A percentile compares a stretch with the other conserved stretches of the same genome.
These are phyloP conservation scores for Durio zibethinus DNA, from an alignment of 345 rosid species.

Conservation along the genomic window DNA sequence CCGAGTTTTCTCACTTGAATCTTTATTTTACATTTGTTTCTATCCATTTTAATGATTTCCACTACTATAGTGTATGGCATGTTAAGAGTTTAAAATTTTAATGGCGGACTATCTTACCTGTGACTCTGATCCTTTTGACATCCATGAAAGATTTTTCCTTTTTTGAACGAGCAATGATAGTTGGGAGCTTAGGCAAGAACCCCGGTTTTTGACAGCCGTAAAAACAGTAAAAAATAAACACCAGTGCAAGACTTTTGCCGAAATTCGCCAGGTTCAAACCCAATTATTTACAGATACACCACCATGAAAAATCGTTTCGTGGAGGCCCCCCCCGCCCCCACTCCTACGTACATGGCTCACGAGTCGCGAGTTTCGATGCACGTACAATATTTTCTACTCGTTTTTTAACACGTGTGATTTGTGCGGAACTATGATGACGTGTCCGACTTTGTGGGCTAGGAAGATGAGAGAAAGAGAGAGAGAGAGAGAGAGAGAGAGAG, in stretches of 20 bases:
- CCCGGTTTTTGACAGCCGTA: neutral
- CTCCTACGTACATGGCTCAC: too few relatives aligned
- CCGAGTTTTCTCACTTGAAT: neutral
- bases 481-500: neutral
- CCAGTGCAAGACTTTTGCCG: constrained; percentile 16
- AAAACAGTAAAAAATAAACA: neutral
- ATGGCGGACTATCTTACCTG: neutral
- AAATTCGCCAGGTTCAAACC: constrained; percentile 12
- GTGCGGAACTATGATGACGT: neutral
- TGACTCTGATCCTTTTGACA: neutral
- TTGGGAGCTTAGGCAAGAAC: neutral
- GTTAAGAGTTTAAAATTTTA: neutral
- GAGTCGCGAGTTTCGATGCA: neutral
- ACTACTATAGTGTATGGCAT: neutral
- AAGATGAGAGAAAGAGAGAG: neutral
- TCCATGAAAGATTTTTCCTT: neutral
- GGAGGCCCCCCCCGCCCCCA: neutral
- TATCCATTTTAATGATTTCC: neutral
- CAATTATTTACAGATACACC: too few relatives aligned
- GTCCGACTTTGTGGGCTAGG: neutral
- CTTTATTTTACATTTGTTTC: neutral
- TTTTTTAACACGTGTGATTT: neutral
- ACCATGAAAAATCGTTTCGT: too few relatives aligned
- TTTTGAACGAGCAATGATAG: neutral
- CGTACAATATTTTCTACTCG: neutral